Base-by-base conservation (phyloP, 2,329 filamentous ascomycete genomes). In the Aspergillus brasiliensis region DNA sequence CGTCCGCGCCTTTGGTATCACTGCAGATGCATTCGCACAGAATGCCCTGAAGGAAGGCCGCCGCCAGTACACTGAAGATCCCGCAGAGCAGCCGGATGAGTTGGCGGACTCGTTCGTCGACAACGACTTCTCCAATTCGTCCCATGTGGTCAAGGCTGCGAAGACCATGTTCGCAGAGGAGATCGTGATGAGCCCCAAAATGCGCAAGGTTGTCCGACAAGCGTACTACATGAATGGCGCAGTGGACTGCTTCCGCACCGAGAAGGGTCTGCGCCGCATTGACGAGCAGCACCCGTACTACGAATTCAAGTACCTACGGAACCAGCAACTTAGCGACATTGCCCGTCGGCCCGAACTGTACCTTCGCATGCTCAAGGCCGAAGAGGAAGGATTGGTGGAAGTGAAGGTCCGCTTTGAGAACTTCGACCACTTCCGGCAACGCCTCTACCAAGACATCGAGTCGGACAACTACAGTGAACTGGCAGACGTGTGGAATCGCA, bases 251-350 rank as follows among this genome's bases (percentile, higher is more conserved):
- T 87, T 86, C 62, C 88, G 95, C 57, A 99, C 95, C 0, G 93
- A 98, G 61, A 99, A 98, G 77, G 95, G 95, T 27, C 81, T 97
- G 56, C 90, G 91, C 59, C 91, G 91, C 71, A 98, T 99, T 67
- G 93, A 97, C 68, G 94, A 98, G 62, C 88, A 95, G 23, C 93
- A 98, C 71, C 92, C 92, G 0, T 98, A 96, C 76, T 98, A 98
- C 73, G 95, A 98, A 76, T 91, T 99, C 81, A 97, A 99, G 77
- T 99, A 99, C 69, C 83, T 99, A 19, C 88, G 92, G 65, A 92
- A 95, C 69, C 93, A 97, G 76, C 91, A 91, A 7, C 90, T 97
- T 62, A 81, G 82, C 44, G 90, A 95, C 66, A 85, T 98, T 60
- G 90, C 92, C 2, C 86, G 88, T 55, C 88, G 91, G 56, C 95